A percentile compares a stretch with the other conserved stretches of the same genome.
phyloP scores from a whole-genome alignment of 75 land plant species.

The Selaginella tamariscina region DNA sequence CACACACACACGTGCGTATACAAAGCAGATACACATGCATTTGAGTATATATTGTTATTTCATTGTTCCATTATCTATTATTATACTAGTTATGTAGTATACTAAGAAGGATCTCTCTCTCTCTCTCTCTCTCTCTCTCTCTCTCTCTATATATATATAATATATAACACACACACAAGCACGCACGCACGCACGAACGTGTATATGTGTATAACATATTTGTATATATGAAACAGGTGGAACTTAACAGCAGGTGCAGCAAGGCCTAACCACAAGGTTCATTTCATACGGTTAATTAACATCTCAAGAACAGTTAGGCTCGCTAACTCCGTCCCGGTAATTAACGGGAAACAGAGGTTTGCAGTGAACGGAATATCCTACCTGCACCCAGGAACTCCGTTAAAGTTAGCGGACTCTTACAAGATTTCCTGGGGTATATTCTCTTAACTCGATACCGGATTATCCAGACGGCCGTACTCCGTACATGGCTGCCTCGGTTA shows the following conservation, averaged over 20 bases:
- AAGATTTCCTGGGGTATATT: neutral
- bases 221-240: too few relatives aligned
- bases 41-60: too few relatives aligned
- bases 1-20: too few relatives aligned
- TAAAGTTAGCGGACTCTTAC: neutral
- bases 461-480: constrained; percentile 1
- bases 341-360: neutral
- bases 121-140: too few relatives aligned
- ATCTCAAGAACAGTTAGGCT: neutral
- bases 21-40: too few relatives aligned
- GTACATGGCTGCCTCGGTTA: neutral
- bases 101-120: too few relatives aligned
- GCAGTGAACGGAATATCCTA: neutral
- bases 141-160: too few relatives aligned
- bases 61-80: too few relatives aligned
- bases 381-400: neutral
- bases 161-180: too few relatives aligned
- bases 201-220: too few relatives aligned
- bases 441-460: neutral
- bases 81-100: too few relatives aligned
- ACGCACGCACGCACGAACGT: too few relatives aligned
- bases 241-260: neutral
- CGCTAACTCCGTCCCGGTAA: neutral
- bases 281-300: neutral
- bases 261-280: neutral